A percentile compares a stretch with the other conserved stretches of the same genome.
These are phyloP conservation scores for Cercis canadensis DNA, from an alignment of 306 rosid species.

Conservation along the genomic window DNA sequence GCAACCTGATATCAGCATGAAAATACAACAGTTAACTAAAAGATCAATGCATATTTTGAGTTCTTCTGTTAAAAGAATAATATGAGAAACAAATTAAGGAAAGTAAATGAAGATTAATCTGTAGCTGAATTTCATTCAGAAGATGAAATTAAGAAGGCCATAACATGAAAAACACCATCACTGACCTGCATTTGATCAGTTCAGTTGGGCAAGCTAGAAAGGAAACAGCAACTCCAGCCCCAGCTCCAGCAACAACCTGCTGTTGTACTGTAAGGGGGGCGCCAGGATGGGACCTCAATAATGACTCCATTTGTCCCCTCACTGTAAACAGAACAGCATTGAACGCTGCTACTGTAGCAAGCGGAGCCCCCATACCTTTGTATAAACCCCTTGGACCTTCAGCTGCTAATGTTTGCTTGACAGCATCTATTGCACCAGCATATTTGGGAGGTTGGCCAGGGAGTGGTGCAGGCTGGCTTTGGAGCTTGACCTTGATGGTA, in stretches of 20 bases:
- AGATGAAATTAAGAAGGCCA: neutral
- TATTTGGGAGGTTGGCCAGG: constrained; percentile 84
- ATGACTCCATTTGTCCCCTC: constrained; percentile 86
- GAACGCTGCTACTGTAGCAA: constrained; percentile 96
- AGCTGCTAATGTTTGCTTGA: constrained; percentile 86
- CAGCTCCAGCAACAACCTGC: constrained; percentile 84
- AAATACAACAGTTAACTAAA: constrained; percentile 10
- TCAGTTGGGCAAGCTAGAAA: constrained; percentile 95
- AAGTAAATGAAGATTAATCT: constrained; percentile 12
- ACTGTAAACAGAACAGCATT: constrained; percentile 90
- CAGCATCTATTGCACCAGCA: constrained; percentile 92
- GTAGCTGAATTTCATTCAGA: constrained; percentile 6
- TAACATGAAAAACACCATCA: constrained; percentile 22
- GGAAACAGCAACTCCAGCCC: constrained; percentile 95
- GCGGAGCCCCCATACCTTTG: constrained; percentile 99
- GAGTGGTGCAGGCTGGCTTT: constrained; percentile 90
- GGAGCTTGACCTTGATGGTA: constrained; percentile 98
- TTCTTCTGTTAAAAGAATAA: neutral
- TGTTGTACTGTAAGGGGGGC: constrained; percentile 70
- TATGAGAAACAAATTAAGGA: constrained; percentile 1
- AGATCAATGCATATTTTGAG: constrained; percentile 13
- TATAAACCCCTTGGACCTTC: constrained; percentile 94
- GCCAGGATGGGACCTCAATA: constrained; percentile 80
- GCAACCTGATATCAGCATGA: constrained; percentile 64
- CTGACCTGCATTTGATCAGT: constrained; percentile 91